Evolutionary conservation across 2,329 filamentous ascomycete genomes (phyloP).

Genomic region (Aspergillus tanneri): DNA sequence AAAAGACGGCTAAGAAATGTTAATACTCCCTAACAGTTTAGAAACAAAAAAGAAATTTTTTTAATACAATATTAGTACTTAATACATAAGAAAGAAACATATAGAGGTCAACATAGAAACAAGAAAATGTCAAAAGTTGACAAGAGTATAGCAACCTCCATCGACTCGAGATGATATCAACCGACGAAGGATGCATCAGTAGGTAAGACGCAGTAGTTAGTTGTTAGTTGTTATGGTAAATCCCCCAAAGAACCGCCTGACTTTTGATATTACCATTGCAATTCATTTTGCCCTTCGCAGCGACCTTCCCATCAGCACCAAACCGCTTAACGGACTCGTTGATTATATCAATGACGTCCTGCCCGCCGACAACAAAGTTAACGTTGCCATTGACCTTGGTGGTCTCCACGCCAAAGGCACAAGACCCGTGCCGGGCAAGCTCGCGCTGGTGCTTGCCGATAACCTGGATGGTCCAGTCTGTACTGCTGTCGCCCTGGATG

Average conservation of each 20-base stretch:
- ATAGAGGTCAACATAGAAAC: too few relatives aligned
- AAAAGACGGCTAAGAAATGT: too few relatives aligned
- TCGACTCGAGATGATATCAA: too few relatives aligned
- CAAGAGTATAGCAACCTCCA: too few relatives aligned
- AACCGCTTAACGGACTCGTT: conserved; percentile 6
- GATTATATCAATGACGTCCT: conserved; percentile 20
- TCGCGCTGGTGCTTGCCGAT: conserved; percentile 10
- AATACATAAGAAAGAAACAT: too few relatives aligned
- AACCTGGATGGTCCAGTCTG: conserved; percentile 8
- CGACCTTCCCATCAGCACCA: conserved; percentile 11
- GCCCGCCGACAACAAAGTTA: conserved; percentile 14
- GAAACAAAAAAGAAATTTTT: too few relatives aligned
- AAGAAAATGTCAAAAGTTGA: too few relatives aligned
- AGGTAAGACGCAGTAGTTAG: too few relatives aligned
- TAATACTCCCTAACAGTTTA: too few relatives aligned
- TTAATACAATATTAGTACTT: too few relatives aligned
- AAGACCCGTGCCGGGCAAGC: conserved; percentile 5
- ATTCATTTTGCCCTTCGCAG: conserved; percentile 19
- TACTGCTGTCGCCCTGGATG: conserved; percentile 13
- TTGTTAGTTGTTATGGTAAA: too few relatives aligned
- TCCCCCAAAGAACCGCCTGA: conserved; percentile 18
- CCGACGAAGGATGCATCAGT: too few relatives aligned
- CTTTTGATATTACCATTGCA: conserved; percentile 20
- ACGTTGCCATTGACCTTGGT: conserved; percentile 10
- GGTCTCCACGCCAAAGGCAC: conserved; percentile 14